Percentiles rank a stretch among this genome's conserved stretches.
Conservation (phyloP, 306 rosid species). For the Dalbergia cochinchinensis region DNA sequence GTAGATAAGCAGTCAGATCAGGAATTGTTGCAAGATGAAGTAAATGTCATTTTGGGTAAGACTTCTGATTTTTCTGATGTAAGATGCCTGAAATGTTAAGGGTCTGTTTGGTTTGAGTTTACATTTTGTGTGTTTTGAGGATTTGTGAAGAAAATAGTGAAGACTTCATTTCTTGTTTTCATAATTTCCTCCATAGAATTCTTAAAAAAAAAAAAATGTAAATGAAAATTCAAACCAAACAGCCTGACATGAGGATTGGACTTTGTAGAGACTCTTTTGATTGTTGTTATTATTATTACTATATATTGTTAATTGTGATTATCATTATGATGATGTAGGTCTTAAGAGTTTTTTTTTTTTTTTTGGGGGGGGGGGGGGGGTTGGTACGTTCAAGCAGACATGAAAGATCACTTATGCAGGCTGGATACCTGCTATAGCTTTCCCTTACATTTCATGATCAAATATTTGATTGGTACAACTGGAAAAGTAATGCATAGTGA, state of each 20-base stretch:
- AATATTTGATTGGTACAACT: background rate
- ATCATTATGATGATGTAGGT: background rate
- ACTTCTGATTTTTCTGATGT: slow-evolving; percentile 15
- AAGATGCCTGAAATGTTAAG: slow-evolving; percentile 8
- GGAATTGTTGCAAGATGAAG: slow-evolving; percentile 60
- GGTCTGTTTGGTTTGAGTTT: background rate
- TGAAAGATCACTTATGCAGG: slow-evolving; percentile 1
- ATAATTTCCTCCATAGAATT: no score
- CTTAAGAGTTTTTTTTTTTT: background rate
- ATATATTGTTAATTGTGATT: background rate
- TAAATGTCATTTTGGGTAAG: slow-evolving; percentile 56
- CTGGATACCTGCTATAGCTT: background rate
- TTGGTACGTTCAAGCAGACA: background rate
- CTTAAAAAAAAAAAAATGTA: no score
- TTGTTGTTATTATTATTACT: background rate
- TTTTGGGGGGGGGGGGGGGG: background rate
- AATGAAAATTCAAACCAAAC: background rate
- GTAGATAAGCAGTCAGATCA: slow-evolving; percentile 65
- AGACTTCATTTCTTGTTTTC: no score
- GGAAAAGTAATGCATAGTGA: background rate
- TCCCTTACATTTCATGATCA: background rate
- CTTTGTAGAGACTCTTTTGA: background rate
- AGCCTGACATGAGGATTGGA: slow-evolving; percentile 6
- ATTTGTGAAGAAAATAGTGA: no score
- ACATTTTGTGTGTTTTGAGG: no score